phyloP scores from a whole-genome alignment of 1,284 basidiomycete species.

The Ceratobasidium sp. region DNA sequence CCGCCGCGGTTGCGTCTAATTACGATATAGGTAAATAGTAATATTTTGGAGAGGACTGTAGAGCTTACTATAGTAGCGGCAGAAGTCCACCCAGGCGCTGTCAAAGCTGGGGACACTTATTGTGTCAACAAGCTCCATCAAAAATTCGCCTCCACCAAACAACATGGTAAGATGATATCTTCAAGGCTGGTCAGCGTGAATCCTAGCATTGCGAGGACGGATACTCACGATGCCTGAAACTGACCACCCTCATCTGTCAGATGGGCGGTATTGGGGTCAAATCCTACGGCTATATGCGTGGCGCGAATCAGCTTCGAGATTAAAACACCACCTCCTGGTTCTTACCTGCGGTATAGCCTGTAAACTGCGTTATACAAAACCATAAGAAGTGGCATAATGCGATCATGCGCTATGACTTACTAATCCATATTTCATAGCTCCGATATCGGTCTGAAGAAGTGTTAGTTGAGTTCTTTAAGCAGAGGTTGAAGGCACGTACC shows the following conservation, averaged over 20 bases:
- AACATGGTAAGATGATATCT: slow-evolving; percentile 63
- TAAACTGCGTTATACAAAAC: slow-evolving; percentile 53
- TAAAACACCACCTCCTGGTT: not conserved
- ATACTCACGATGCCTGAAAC: slow-evolving; percentile 58
- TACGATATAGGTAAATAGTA: not conserved
- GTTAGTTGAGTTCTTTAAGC: not conserved
- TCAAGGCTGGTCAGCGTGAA: not conserved
- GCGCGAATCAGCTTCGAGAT: not conserved
- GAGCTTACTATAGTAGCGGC: slow-evolving; percentile 56
- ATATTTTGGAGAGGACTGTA: not conserved
- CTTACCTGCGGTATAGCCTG: slow-evolving; percentile 56
- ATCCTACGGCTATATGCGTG: slow-evolving; percentile 59
- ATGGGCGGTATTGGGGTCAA: slow-evolving; percentile 62
- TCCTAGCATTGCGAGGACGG: too few species aligned
- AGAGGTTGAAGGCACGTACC: slow-evolving; percentile 52
- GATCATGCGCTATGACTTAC: not conserved
- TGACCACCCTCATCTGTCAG: slow-evolving; percentile 61
- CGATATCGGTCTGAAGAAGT: slow-evolving; percentile 58
- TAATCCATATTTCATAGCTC: slow-evolving; percentile 60
- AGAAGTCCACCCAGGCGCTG: slow-evolving; percentile 63
- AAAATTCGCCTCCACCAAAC: slow-evolving; percentile 64
- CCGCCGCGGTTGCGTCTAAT: slow-evolving; percentile 58
- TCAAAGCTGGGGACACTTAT: slow-evolving; percentile 62
- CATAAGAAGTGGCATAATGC: not conserved
- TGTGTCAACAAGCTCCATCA: slow-evolving; percentile 63